Conservation (phyloP, 2,329 filamentous ascomycete genomes). For the Nothophoma quercina region DNA sequence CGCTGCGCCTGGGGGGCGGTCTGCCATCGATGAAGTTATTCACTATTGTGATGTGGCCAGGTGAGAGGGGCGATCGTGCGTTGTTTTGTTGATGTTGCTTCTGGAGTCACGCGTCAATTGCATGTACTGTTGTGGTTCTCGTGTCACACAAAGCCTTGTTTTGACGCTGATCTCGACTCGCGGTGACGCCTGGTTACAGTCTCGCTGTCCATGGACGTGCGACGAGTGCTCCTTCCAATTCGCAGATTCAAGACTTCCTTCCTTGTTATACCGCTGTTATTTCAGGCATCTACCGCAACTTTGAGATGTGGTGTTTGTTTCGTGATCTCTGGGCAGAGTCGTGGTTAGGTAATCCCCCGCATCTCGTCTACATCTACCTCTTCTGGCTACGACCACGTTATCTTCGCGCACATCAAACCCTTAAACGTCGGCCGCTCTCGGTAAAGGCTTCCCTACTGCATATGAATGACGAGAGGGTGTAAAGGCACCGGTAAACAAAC, state of each 20-base stretch:
- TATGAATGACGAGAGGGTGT: too few species aligned
- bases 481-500: too few species aligned
- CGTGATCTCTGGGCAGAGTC: not conserved
- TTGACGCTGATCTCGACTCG: not conserved
- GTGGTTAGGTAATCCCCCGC: not conserved
- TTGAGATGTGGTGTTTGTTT: not conserved
- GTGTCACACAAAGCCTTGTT: not conserved
- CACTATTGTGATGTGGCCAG: not conserved
- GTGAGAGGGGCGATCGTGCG: not conserved
- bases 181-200: not conserved
- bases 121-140: not conserved
- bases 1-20: conserved; percentile 7
- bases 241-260: not conserved
- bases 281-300: not conserved
- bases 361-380: not conserved
- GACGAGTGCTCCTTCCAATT: not conserved
- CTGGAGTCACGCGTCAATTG: not conserved
- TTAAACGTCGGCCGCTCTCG: too few species aligned
- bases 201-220: not conserved
- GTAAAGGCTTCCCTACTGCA: too few species aligned
- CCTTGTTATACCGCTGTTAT: not conserved
- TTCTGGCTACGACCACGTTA: not conserved
- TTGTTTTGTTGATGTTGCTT: not conserved
- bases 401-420: not conserved
- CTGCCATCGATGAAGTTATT: not conserved